These are phyloP conservation scores for Fusarium robinianum DNA, from an alignment of 2,329 filamentous ascomycete genomes.

Conservation along the genomic window DNA sequence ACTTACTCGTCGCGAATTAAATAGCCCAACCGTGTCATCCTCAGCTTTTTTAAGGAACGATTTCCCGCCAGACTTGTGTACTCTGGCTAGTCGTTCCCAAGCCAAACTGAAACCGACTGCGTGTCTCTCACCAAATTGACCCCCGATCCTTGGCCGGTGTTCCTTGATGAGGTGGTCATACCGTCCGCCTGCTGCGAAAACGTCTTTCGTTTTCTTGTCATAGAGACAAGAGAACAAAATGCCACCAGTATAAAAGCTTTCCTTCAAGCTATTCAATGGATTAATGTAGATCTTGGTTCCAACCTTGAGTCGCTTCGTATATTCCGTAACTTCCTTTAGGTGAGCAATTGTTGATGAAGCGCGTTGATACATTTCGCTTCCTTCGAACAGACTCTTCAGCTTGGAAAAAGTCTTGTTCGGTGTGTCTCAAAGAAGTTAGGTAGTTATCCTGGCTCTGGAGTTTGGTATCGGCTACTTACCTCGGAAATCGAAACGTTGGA, in stretches of 20 bases:
- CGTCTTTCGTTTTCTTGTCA: conserved; percentile 79
- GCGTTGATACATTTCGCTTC: conserved; percentile 71
- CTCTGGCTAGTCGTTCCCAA: conserved; percentile 78
- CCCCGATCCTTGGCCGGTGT: conserved; percentile 71
- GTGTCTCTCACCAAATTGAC: conserved; percentile 68
- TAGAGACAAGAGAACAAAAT: conserved; percentile 90
- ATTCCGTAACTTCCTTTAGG: conserved; percentile 76
- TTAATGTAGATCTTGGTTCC: conserved; percentile 80
- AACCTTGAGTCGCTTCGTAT: conserved; percentile 75
- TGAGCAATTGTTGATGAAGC: conserved; percentile 78
- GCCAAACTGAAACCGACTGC: conserved; percentile 92
- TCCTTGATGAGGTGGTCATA: conserved; percentile 90
- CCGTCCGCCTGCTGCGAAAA: conserved; percentile 90
- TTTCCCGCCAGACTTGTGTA: conserved; percentile 60
- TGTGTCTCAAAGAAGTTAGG: conserved; percentile 49
- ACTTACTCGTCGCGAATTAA: conserved; percentile 66
- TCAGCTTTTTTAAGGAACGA: conserved; percentile 71
- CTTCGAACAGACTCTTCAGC: conserved; percentile 64
- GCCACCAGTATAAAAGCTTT: conserved; percentile 85
- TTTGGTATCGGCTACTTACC: conserved; percentile 49
- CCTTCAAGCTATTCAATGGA: conserved; percentile 85
- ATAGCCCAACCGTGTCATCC: conserved; percentile 62
- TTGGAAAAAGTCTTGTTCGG: conserved; percentile 61
- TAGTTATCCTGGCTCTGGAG: background rate
- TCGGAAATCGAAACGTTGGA: conserved; percentile 89